A percentile compares a stretch with the other conserved stretches of the same genome.
Evolutionary conservation across 2,329 filamentous ascomycete species (phyloP).

Genomic region (Paramyrothecium sp.): DNA sequence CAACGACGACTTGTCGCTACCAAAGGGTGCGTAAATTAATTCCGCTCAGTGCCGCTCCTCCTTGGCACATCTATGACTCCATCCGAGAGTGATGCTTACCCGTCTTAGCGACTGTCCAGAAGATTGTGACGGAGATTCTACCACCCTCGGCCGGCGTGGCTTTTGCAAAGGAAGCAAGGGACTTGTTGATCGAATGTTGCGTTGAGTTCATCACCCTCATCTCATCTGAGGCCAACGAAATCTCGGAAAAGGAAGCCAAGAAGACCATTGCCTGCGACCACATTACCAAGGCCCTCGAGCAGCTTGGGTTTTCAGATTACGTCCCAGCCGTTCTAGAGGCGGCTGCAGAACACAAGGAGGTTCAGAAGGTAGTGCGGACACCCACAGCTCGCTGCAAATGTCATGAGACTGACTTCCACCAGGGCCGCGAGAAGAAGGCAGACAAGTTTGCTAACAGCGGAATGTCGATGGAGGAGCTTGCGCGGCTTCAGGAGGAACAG

Average conservation of each 20-base stretch:
- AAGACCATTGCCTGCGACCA: conserved; percentile 99
- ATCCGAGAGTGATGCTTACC: conserved; percentile 20
- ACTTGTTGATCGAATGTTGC: conserved; percentile 96
- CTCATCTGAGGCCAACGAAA: conserved; percentile 98
- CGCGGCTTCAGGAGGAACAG: conserved; percentile 85
- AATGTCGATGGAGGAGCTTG: conserved; percentile 84
- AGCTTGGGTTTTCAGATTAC: conserved; percentile 91
- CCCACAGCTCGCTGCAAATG: conserved; percentile 14
- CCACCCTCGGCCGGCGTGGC: conserved; percentile 71
- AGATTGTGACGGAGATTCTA: conserved; percentile 93
- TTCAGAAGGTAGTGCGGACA: conserved; percentile 68
- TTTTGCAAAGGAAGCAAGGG: conserved; percentile 93
- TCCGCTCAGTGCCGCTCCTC: neutral
- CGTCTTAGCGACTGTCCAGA: conserved; percentile 62
- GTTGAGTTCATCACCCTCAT: conserved; percentile 99
- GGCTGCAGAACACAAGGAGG: conserved; percentile 87
- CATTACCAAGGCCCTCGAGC: conserved; percentile 90
- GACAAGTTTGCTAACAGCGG: conserved; percentile 97
- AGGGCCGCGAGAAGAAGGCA: conserved; percentile 95
- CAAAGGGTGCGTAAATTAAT: conserved; percentile 51
- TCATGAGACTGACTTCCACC: conserved; percentile 46
- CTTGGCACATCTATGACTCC: neutral
- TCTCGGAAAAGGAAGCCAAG: conserved; percentile 97
- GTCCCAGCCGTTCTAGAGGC: conserved; percentile 84
- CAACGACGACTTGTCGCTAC: conserved; percentile 63